Percentiles rank a stretch among this genome's conserved stretches.
These are phyloP conservation scores for Grammothele lineata DNA, from an alignment of 768 basidiomycete species.

Conservation along the genomic window DNA sequence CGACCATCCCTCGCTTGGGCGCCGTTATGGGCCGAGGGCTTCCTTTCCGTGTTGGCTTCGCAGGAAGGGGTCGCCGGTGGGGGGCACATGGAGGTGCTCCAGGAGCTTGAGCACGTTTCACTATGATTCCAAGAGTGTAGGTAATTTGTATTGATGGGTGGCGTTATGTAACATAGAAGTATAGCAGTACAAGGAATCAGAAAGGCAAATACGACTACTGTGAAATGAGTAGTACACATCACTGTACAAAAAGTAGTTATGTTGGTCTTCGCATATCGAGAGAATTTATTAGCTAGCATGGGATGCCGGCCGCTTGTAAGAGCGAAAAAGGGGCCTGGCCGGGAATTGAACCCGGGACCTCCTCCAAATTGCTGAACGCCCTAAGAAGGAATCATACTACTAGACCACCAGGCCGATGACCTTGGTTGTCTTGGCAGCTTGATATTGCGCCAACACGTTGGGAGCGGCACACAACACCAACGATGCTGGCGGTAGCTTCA, in stretches of 20 bases:
- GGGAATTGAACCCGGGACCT: conserved; percentile 90
- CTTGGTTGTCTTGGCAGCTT: no score
- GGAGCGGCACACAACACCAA: no score
- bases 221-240: no score
- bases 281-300: background rate
- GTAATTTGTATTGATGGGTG: background rate
- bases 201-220: no score
- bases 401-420: conserved; percentile 38
- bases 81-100: background rate
- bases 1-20: conserved; percentile 5
- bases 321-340: conserved; percentile 17
- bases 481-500: no score
- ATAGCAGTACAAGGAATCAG: no score
- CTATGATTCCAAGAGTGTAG: background rate
- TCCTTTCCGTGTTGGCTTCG: conserved; percentile 53
- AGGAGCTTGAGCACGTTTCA: no score
- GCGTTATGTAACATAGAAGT: background rate
- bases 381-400: conserved; percentile 67
- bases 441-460: no score
- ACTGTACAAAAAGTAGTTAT: no score
- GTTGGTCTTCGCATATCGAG: no score
- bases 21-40: conserved; percentile 2
- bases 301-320: background rate
- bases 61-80: conserved; percentile 34
- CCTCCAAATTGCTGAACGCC: conserved; percentile 47